These are phyloP conservation scores for Fusarium sp. DNA, from an alignment of 2,329 filamentous ascomycete genomes.

Conservation along the genomic window DNA sequence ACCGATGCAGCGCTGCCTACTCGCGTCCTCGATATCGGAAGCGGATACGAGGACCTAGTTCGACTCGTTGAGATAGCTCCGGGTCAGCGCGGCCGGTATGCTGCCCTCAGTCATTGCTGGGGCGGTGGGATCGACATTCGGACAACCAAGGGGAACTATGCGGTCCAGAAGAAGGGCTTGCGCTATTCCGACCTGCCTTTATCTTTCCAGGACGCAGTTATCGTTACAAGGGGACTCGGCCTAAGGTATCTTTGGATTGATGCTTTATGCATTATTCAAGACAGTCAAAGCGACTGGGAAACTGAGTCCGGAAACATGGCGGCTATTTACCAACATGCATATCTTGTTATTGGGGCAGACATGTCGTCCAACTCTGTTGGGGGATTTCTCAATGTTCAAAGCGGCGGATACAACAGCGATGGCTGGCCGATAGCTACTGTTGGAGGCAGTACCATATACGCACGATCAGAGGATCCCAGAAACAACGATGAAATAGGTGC, in stretches of 20 bases:
- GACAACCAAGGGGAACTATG: no score
- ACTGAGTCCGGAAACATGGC: background rate
- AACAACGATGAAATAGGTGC: no score
- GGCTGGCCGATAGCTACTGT: background rate
- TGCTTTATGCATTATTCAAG: background rate
- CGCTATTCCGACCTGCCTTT: no score
- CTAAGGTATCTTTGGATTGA: background rate
- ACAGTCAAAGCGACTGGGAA: background rate
- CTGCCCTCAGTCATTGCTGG: no score
- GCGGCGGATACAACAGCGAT: background rate
- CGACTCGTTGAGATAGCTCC: no score
- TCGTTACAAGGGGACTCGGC: background rate
- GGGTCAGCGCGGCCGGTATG: accelerated
- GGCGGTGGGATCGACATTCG: no score
- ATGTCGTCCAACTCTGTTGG: background rate
- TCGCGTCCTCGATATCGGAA: no score
- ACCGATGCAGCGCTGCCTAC: no score
- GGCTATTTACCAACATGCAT: background rate
- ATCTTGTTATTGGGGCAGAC: background rate
- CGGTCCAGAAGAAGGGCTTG: no score
- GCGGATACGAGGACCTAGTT: no score
- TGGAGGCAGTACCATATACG: background rate
- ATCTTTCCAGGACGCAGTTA: accelerated
- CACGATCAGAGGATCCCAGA: background rate
- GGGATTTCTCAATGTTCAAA: background rate